Percentiles rank a stretch among this genome's conserved stretches.
Conservation (phyloP, 2,329 filamentous ascomycete genomes). For the Xylariaceae sp. region DNA sequence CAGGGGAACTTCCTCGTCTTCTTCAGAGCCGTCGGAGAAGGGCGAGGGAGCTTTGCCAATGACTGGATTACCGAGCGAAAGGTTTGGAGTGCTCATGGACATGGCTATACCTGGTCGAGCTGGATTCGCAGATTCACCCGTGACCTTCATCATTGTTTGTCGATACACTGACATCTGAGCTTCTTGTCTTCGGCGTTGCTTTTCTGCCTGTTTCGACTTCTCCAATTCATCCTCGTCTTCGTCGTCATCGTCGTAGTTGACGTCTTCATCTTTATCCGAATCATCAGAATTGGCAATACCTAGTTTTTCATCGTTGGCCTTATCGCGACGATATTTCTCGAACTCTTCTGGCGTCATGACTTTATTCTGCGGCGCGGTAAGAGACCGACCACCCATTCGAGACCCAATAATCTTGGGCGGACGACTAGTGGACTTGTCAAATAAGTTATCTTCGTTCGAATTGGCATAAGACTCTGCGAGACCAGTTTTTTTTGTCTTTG, state of each 20-base stretch:
- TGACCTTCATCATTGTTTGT: conserved; percentile 96
- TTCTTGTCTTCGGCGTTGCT: conserved; percentile 81
- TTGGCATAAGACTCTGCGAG: conserved; percentile 31
- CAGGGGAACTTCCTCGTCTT: conserved; percentile 83
- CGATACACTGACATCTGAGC: conserved; percentile 86
- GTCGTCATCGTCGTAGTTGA: conserved; percentile 42
- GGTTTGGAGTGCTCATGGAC: conserved; percentile 60
- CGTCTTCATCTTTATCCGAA: conserved; percentile 41
- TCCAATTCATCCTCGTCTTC: conserved; percentile 70
- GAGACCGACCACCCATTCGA: conserved; percentile 31
- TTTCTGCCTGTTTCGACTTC: conserved; percentile 66
- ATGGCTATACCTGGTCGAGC: conserved; percentile 52
- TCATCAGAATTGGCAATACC: conserved; percentile 37
- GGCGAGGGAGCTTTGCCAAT: conserved; percentile 34
- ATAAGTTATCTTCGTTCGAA: conserved; percentile 51
- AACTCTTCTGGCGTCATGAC: conserved; percentile 90
- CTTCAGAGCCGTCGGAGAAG: conserved; percentile 58
- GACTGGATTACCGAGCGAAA: conserved; percentile 35
- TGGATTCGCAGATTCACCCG: conserved; percentile 61
- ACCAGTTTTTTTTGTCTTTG: conserved; percentile 22
- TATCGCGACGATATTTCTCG: conserved; percentile 73
- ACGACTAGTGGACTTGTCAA: conserved; percentile 44
- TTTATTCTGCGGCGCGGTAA: conserved; percentile 50
- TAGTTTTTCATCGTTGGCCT: conserved; percentile 56
- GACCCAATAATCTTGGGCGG: conserved; percentile 33